These are phyloP conservation scores for Scenedesmus sp. DNA, from an alignment of 163 green algal genomes.

Conservation along the genomic window DNA sequence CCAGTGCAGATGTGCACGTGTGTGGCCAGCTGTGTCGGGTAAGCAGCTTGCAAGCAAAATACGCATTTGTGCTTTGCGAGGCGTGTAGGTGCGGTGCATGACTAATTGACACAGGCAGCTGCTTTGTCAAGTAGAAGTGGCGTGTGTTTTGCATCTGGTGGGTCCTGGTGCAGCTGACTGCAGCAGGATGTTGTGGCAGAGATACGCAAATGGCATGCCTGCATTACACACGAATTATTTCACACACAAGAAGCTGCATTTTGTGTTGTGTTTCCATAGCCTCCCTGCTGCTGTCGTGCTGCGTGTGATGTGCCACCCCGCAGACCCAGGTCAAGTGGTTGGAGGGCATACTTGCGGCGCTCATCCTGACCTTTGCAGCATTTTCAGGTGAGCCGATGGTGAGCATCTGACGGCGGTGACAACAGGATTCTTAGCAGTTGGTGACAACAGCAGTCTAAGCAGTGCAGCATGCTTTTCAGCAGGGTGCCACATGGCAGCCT, in stretches of 20 bases:
- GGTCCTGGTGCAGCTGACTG: background rate
- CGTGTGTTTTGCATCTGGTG: background rate
- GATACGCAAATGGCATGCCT: too few relatives aligned
- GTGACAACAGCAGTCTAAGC: background rate
- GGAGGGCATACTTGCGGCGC: conserved; percentile 52
- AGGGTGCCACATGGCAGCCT: background rate
- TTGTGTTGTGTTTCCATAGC: background rate
- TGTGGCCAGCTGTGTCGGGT: conserved; percentile 52
- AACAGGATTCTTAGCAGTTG: background rate
- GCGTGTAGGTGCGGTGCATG: background rate
- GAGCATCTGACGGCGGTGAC: background rate
- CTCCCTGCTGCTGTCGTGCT: background rate
- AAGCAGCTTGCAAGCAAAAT: background rate
- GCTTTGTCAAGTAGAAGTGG: too few relatives aligned
- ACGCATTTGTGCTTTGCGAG: background rate
- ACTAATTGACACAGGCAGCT: too few relatives aligned
- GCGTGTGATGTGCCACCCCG: background rate
- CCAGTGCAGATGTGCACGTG: conserved; percentile 13
- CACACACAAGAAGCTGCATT: background rate
- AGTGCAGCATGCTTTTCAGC: background rate
- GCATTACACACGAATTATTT: background rate
- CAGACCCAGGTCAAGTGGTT: conserved; percentile 61
- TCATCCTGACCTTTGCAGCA: conserved; percentile 42
- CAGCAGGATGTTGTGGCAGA: background rate
- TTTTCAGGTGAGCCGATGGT: conserved; percentile 27